Evolutionary conservation across 371 early-diverging fungal genomes (phyloP), one percentile per base, ranked within the genome.

Genomic region (Phascolomyces articulosus): DNA sequence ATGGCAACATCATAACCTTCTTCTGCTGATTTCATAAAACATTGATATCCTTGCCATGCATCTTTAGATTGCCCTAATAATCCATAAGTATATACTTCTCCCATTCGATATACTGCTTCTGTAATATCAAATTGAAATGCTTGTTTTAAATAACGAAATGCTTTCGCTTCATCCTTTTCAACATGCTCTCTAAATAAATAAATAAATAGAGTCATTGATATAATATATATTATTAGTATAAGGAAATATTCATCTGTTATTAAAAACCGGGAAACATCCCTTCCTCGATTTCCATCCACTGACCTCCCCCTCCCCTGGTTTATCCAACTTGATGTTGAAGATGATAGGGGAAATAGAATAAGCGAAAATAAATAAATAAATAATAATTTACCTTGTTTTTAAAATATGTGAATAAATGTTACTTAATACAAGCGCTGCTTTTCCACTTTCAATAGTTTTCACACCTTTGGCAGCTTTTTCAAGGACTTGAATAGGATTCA

Each of bases 341-440:
- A n/a, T 47, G 1, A 47, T 47, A 20, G 16, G n/a, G n/a, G n/a
- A n/a, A n/a, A n/a, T n/a, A n/a, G n/a, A n/a, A n/a, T n/a, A n/a
- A n/a, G n/a, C n/a, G n/a, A 20, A 47, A 47, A 47, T 15, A 56
- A n/a, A 57, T 15, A 34, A 21, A 18, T 27, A 49, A 11, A 20
- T 11, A 11, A n/a, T n/a, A 9, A 34, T 34, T 64, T 68, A 72
- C 74, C 64, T 67, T 59, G 60, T 71, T 65, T 73, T 63, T 2
- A 75, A 28, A 59, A 74, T 67, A 29, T 69, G 64, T 9, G 78
- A 34, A 61, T 72, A 70, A 7, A 82, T 68, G 29, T 72, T 73
- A n/a, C 75, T 77, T 20, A 77, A 53, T n/a, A 72, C 75, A 41
- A 71, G 74, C 0, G 82, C 79, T 1, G 82, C 70, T 26, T 70